A percentile compares a stretch with the other conserved stretches of the same genome.
These are phyloP conservation scores for Phytophthora pseudosyringae DNA, from an alignment of 352 stramenopile species.

Conservation along the genomic window DNA sequence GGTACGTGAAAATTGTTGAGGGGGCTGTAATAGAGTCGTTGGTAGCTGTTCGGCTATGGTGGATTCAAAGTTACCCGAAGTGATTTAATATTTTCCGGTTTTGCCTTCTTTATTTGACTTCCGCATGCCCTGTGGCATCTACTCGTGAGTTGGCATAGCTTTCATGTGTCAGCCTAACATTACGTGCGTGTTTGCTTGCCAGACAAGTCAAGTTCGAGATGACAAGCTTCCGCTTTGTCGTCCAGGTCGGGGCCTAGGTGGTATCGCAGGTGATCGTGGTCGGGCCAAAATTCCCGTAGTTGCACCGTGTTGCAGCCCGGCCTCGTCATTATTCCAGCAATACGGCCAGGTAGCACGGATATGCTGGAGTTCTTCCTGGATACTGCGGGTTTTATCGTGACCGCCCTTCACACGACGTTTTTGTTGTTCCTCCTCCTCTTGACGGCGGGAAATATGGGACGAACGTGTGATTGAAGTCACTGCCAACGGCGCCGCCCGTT, in stretches of 20 bases:
- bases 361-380: conserved; percentile 57
- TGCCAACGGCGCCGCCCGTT: conserved; percentile 18
- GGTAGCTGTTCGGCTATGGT: conserved; percentile 18
- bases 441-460: conserved; percentile 50
- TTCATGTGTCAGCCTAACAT: not conserved
- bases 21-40: conserved; percentile 19
- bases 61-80: conserved; percentile 33
- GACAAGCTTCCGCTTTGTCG: conserved; percentile 22
- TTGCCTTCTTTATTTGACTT: conserved; percentile 33
- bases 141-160: not conserved
- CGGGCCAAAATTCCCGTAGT: conserved; percentile 1
- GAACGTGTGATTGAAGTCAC: conserved; percentile 59
- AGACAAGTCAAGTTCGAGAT: conserved; percentile 26
- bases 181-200: conserved; percentile 2
- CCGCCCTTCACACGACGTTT: conserved; percentile 16
- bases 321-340: conserved; percentile 49
- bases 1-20: conserved; percentile 36
- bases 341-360: conserved; percentile 80
- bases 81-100: conserved; percentile 45
- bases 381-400: conserved; percentile 17
- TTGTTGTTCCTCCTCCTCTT: conserved; percentile 36
- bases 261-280: conserved; percentile 15
- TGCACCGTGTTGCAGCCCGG: conserved; percentile 12
- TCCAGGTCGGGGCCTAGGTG: conserved; percentile 11
- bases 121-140: conserved; percentile 1